Base-by-base conservation (phyloP, 768 basidiomycete species). In the Candolleomyces aberdarensis region DNA sequence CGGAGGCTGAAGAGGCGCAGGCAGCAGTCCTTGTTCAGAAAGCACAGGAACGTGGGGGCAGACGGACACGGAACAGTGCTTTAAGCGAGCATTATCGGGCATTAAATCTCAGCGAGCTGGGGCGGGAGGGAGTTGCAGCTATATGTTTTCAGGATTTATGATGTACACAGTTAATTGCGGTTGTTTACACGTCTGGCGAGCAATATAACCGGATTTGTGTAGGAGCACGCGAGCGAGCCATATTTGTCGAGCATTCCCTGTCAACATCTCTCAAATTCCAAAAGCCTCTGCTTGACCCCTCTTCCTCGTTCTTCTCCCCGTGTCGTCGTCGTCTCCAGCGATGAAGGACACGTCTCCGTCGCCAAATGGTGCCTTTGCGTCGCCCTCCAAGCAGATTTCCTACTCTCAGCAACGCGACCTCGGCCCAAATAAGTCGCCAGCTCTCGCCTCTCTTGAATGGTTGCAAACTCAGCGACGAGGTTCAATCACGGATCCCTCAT, bases 401-500 rank as follows among this genome's bases (percentile, higher is more conserved):
- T 47, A n/a, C 26, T 41, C 41, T n/a, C 58, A 39, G 20, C 59
- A 55, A 46, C 59, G 41, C 44, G 52, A 50, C 32, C 40, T 40
- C 53, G 81, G 65, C 82, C 78, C 65, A 82, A 83, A 39, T 82
- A 85, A 17, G 76, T 82, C 51, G 77, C 84, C 3, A 82, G 31
- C 88, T 57, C 82, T 93, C 32, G 86, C 88, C 2, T 90, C 91
- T 9, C 85, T 92, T 67, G 87, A 91, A 70, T 86, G 83, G 70
- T 81, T 92, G 26, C 90, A 91, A 71, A 90, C 83, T 58, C 91
- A 92, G 69, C 84, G 91, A n/a, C 77, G 90, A 60, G 89, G 89
- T 61, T 92, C 92, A 1, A 88, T 91, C 69, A 91, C 91, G 8
- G 92, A 93, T 77, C 91, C 91, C 3, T 86, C 87, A 46, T 80